A percentile compares a stretch with the other conserved stretches of the same genome.
These are phyloP conservation scores for Saccharomycopsis microspora DNA, from an alignment of 805 yeast species.

Conservation along the genomic window DNA sequence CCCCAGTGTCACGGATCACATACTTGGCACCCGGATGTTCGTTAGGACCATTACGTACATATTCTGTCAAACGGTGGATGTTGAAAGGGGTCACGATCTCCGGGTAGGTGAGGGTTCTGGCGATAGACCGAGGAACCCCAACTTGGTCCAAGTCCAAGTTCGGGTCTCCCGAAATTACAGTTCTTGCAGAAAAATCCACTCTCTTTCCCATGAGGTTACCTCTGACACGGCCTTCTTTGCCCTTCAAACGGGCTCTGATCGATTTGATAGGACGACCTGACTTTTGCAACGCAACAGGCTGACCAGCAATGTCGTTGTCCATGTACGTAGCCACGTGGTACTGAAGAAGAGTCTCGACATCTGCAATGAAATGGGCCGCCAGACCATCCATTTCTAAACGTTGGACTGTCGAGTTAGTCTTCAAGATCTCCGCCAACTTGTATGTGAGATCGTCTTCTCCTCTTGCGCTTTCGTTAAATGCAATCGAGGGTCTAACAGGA, in stretches of 20 bases:
- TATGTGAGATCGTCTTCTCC: conserved; percentile 99
- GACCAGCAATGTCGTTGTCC: conserved; percentile 99
- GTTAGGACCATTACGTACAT: conserved; percentile 95
- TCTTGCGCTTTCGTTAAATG: conserved; percentile 94
- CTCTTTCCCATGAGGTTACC: conserved; percentile 99
- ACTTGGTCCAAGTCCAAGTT: conserved; percentile 95
- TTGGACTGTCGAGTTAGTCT: conserved; percentile 96
- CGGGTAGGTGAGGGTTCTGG: conserved; percentile 90
- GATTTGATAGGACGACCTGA: conserved; percentile 98
- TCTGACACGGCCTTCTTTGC: conserved; percentile 98
- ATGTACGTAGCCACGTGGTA: conserved; percentile 98
- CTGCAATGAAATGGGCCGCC: conserved; percentile 95
- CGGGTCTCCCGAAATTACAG: conserved; percentile 99
- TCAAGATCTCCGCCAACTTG: conserved; percentile 90
- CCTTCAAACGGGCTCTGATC: conserved; percentile 98
- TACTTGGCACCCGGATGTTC: conserved; percentile 99
- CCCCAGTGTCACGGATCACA: conserved; percentile 97
- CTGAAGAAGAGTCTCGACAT: conserved; percentile 89
- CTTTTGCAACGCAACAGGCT: conserved; percentile 97
- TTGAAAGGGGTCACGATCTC: conserved; percentile 97
- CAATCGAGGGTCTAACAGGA: conserved; percentile 97
- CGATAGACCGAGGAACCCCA: conserved; percentile 96
- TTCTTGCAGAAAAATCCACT: conserved; percentile 97
- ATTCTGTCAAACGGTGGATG: conserved; percentile 84
- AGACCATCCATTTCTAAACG: conserved; percentile 97